A percentile compares a stretch with the other conserved stretches of the same genome.
These are phyloP conservation scores for Torulaspora globosa DNA, from an alignment of 1,139 yeast genomes.

Conservation along the genomic window DNA sequence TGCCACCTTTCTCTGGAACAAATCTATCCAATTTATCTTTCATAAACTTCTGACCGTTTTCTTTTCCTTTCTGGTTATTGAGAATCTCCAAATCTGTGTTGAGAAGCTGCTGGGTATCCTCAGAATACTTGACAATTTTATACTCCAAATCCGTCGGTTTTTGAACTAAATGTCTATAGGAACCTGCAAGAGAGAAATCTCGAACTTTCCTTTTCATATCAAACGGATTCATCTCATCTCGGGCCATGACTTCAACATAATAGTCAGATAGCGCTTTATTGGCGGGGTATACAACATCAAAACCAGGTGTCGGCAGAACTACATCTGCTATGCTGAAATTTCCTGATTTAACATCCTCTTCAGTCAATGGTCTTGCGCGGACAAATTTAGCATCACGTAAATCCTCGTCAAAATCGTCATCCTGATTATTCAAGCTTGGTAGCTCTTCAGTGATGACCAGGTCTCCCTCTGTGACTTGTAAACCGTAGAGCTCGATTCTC, in stretches of 20 bases:
- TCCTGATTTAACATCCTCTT: conserved; percentile 61
- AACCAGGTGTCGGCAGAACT: conserved; percentile 93
- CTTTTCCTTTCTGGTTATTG: conserved; percentile 40
- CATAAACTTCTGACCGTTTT: conserved; percentile 35
- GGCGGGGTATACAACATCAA: conserved; percentile 76
- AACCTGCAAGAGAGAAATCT: conserved; percentile 89
- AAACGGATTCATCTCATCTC: conserved; percentile 78
- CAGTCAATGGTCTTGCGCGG: conserved; percentile 67
- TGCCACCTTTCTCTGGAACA: conserved; percentile 45
- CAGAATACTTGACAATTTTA: conserved; percentile 56
- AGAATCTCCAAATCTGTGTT: conserved; percentile 78
- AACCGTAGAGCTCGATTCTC: conserved; percentile 68
- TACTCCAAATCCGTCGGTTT: conserved; percentile 65
- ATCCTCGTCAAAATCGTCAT: conserved; percentile 61
- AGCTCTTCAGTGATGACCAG: conserved; percentile 51
- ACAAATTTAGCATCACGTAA: conserved; percentile 50
- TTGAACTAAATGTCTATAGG: conserved; percentile 73
- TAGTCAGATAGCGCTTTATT: conserved; percentile 57
- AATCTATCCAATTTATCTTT: conserved; percentile 37
- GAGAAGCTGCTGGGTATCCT: conserved; percentile 64
- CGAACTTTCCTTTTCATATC: conserved; percentile 79
- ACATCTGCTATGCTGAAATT: conserved; percentile 72
- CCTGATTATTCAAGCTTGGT: conserved; percentile 30
- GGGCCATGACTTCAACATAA: conserved; percentile 70
- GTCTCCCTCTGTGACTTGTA: conserved; percentile 74